A percentile compares a stretch with the other conserved stretches of the same genome.
Conservation (phyloP, 371 early-diverging fungal species). For the Neoconidiobolus thromboides region DNA sequence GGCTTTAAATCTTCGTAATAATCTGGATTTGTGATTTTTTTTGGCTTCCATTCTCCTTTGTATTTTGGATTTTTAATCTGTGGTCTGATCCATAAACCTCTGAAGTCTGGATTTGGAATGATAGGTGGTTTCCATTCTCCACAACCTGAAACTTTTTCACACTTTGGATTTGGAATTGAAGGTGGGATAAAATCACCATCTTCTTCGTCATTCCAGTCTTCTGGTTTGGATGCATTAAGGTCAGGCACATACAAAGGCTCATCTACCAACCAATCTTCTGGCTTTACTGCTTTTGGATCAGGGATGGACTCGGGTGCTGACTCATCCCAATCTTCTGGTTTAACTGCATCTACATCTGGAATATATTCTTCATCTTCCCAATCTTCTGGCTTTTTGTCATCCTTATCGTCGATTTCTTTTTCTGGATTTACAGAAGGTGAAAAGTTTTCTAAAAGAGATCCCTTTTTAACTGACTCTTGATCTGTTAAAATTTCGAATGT, state of each 20-base stretch:
- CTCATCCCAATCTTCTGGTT: constrained; percentile 77
- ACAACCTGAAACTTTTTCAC: constrained; percentile 49
- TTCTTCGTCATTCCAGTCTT: constrained; percentile 81
- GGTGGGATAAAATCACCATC: constrained; percentile 84
- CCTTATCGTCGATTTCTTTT: constrained; percentile 81
- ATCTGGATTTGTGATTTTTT: constrained; percentile 75
- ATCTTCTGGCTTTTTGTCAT: constrained; percentile 77
- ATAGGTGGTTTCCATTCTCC: constrained; percentile 37
- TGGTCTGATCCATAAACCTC: constrained; percentile 64
- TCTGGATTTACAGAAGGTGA: constrained; percentile 55
- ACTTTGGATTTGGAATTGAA: constrained; percentile 51
- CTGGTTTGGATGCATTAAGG: constrained; percentile 78
- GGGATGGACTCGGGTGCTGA: constrained; percentile 19
- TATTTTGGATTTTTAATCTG: constrained; percentile 86
- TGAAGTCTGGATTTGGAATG: constrained; percentile 77
- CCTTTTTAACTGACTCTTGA: constrained; percentile 41
- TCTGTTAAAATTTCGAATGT: constrained; percentile 70
- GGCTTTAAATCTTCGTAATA: constrained; percentile 48
- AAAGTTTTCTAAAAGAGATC: constrained; percentile 72
- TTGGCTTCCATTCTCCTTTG: constrained; percentile 87
- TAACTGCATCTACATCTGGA: constrained; percentile 61
- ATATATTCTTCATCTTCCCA: constrained; percentile 89
- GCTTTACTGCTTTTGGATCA: constrained; percentile 77
- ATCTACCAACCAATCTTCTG: constrained; percentile 76
- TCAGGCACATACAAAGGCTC: constrained; percentile 59